Percentiles rank a stretch among this genome's conserved stretches.
Evolutionary conservation across 2,329 filamentous ascomycete species (phyloP).

Genomic region (Didymella segeticola): DNA sequence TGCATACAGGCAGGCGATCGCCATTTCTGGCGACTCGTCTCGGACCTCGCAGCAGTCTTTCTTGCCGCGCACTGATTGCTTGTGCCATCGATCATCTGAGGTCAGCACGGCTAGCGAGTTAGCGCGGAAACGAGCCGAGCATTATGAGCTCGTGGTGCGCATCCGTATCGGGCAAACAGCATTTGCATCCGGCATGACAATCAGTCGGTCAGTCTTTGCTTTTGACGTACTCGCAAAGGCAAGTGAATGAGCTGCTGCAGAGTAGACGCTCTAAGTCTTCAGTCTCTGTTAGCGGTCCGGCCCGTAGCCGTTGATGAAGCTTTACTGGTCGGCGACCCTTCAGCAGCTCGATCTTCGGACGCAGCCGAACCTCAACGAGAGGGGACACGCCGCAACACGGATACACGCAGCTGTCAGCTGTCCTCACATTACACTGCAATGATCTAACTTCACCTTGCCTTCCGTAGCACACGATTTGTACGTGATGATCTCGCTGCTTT

Average conservation of each 20-base stretch:
- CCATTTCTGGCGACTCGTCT: not conserved
- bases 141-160: slow-evolving; percentile 6
- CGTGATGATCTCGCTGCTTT: slow-evolving; percentile 4
- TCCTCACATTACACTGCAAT: not conserved
- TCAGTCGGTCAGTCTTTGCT: not conserved
- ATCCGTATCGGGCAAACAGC: slow-evolving; percentile 1
- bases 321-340: slow-evolving; percentile 13
- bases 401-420: slow-evolving; percentile 9
- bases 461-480: slow-evolving; percentile 16
- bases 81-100: slow-evolving; percentile 8
- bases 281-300: slow-evolving; percentile 15
- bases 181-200: slow-evolving; percentile 4
- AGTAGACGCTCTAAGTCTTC: not conserved
- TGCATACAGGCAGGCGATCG: not conserved
- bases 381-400: slow-evolving; percentile 3
- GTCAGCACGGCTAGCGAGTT: slow-evolving; percentile 11
- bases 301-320: slow-evolving; percentile 21
- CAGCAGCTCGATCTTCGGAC: slow-evolving; percentile 2
- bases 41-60: slow-evolving; percentile 1
- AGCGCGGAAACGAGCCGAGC: slow-evolving; percentile 17
- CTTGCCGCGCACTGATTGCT: not conserved
- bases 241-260: not conserved
- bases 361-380: not conserved
- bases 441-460: slow-evolving; percentile 3
- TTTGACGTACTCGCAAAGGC: not conserved